Evolutionary conservation across 176 grass and related monocot species (phyloP).

Genomic region (Juncus inflexus): DNA sequence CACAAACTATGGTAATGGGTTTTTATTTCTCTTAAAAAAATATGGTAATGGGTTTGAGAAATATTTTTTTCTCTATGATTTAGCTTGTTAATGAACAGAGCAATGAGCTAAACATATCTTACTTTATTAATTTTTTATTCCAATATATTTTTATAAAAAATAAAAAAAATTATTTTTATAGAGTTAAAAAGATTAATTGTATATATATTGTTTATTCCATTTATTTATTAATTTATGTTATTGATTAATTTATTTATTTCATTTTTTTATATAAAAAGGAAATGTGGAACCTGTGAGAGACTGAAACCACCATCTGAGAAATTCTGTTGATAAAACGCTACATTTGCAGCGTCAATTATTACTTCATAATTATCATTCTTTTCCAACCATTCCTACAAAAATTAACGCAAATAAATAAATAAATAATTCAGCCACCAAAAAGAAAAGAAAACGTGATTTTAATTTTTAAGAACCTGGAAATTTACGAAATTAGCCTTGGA

Average conservation of each 20-base stretch:
- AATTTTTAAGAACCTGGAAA: constrained; percentile 52
- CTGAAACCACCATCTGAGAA: constrained; percentile 80
- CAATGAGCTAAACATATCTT: no score
- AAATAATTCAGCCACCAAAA: background rate
- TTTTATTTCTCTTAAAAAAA: no score
- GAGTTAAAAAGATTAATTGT: no score
- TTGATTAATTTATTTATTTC: background rate
- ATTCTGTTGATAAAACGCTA: constrained; percentile 94
- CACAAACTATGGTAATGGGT: no score
- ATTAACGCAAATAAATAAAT: constrained; percentile 1
- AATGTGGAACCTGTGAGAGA: constrained; percentile 64
- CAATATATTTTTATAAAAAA: background rate
- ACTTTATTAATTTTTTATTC: no score
- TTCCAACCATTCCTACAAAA: constrained; percentile 73
- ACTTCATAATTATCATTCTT: constrained; percentile 41
- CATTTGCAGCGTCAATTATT: constrained; percentile 83
- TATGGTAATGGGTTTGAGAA: no score
- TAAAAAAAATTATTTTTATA: background rate
- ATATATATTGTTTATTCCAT: no score
- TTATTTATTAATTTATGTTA: no score
- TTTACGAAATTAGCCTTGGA: constrained; percentile 66
- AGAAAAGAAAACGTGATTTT: no score
- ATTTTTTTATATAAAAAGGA: constrained; percentile 10
- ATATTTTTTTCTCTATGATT: no score
- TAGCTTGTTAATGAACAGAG: no score